A percentile compares a stretch with the other conserved stretches of the same genome.
phyloP scores from a whole-genome alignment of 768 basidiomycete genomes.

The Leccinum ochraceum region DNA sequence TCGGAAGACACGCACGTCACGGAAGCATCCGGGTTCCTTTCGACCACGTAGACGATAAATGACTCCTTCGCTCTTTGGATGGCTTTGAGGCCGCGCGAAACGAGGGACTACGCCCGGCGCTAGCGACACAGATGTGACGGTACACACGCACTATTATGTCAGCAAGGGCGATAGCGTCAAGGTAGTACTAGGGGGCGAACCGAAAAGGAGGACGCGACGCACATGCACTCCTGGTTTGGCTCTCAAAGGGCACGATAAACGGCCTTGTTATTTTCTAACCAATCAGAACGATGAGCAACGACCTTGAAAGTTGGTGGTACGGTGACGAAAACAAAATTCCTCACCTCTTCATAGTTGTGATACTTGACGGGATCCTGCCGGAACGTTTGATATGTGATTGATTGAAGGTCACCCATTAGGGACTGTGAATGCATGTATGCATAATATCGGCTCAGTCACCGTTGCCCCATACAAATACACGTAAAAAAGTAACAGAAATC shows the following conservation, averaged over 20 bases:
- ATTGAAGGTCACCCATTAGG: conserved; percentile 95
- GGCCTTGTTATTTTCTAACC: conserved; percentile 48
- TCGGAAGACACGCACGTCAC: too few relatives aligned
- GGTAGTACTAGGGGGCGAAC: too few relatives aligned
- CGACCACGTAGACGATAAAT: conserved; percentile 75
- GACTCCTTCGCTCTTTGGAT: conserved; percentile 64
- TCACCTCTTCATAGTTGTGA: conserved; percentile 88
- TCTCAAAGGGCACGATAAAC: conserved; percentile 72
- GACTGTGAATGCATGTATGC: conserved; percentile 51
- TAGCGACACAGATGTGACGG: conserved; percentile 83
- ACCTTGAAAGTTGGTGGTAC: conserved; percentile 4
- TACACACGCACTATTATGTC: conserved; percentile 34
- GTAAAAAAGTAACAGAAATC: too few relatives aligned
- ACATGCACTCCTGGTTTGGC: conserved; percentile 48
- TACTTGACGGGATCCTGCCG: conserved; percentile 99
- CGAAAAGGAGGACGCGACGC: conserved; percentile 31
- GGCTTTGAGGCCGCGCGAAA: conserved; percentile 80
- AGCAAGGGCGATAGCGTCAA: conserved; percentile 2
- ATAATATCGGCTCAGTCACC: too few relatives aligned
- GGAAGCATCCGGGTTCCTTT: conserved; percentile 31
- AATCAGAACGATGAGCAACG: neutral
- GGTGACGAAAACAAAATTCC: conserved; percentile 6
- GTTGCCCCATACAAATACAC: too few relatives aligned
- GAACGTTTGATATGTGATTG: conserved; percentile 95
- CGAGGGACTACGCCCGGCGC: conserved; percentile 94